Evolutionary conservation across 148 eudicot genomes (phyloP).

Genomic region (Silene conica): DNA sequence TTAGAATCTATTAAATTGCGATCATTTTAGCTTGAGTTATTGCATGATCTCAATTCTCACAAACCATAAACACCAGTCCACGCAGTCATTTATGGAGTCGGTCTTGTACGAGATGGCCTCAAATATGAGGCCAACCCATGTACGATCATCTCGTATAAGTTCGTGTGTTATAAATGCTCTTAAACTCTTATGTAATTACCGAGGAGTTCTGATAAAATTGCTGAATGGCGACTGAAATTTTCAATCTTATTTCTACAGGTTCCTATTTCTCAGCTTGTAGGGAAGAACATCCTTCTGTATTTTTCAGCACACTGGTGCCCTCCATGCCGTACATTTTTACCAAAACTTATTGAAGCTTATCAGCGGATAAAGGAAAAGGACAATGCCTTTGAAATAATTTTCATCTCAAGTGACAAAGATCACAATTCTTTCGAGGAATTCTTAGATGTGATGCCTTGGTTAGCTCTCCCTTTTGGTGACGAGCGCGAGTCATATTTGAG

Average conservation of each 20-base stretch:
- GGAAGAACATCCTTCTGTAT: constrained; percentile 56
- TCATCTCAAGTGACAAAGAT: constrained; percentile 63
- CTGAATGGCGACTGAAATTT: too few species aligned
- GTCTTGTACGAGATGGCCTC: too few species aligned
- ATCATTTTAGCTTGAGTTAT: not conserved
- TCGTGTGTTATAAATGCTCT: too few species aligned
- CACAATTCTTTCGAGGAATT: constrained; percentile 48
- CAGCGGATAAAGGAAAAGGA: constrained; percentile 46
- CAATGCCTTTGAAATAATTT: constrained; percentile 52
- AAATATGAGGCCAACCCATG: too few species aligned
- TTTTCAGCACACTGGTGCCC: constrained; percentile 85
- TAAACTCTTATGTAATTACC: too few species aligned
- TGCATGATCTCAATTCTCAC: not conserved
- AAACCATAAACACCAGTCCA: not conserved
- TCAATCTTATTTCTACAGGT: constrained; percentile 30
- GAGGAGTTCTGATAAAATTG: too few species aligned
- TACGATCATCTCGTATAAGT: too few species aligned
- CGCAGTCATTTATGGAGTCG: too few species aligned
- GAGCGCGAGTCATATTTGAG: constrained; percentile 31
- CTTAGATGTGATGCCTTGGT: constrained; percentile 66
- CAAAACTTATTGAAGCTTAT: constrained; percentile 51
- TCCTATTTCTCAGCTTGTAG: constrained; percentile 56
- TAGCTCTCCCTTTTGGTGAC: constrained; percentile 66
- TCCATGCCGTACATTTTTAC: constrained; percentile 68
- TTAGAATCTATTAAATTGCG: not conserved